Percentiles rank a stretch among this genome's conserved stretches.
Evolutionary conservation across 2,329 filamentous ascomycete species (phyloP).

Genomic region (Botrytis elliptica): DNA sequence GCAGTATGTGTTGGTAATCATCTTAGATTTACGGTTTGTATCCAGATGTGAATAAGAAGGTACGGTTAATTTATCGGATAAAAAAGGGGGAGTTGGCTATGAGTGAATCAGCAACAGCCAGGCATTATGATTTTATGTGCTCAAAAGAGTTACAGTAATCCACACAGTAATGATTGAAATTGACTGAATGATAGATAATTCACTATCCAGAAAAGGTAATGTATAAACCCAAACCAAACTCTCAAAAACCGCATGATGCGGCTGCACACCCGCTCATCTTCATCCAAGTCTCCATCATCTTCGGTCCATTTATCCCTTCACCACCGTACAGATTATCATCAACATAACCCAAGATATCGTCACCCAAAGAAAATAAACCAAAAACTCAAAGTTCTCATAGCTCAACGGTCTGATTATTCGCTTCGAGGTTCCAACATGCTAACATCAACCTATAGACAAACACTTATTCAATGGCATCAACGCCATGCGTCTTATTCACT

Average conservation of each 20-base stretch:
- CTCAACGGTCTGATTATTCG: background rate
- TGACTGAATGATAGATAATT: background rate
- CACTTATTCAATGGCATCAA: background rate
- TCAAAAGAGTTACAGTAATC: fast-evolving
- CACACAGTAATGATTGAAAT: fast-evolving
- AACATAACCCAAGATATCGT: background rate
- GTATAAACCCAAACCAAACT: no score
- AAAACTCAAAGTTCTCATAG: background rate
- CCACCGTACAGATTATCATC: no score
- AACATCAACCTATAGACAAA: background rate
- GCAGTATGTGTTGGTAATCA: background rate
- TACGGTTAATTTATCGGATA: background rate
- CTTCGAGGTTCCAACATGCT: background rate
- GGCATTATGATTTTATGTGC: fast-evolving
- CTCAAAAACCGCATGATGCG: background rate
- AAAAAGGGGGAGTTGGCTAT: background rate
- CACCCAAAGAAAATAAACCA: background rate
- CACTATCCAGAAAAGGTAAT: background rate
- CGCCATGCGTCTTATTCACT: no score
- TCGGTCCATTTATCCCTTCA: background rate
- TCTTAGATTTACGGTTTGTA: background rate
- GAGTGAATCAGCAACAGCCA: background rate
- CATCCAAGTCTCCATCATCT: background rate
- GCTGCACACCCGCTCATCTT: background rate
- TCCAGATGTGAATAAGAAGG: background rate